These are phyloP conservation scores for Alisma plantagoaquatica DNA, from an alignment of 106 monocot genomes.

Conservation along the genomic window DNA sequence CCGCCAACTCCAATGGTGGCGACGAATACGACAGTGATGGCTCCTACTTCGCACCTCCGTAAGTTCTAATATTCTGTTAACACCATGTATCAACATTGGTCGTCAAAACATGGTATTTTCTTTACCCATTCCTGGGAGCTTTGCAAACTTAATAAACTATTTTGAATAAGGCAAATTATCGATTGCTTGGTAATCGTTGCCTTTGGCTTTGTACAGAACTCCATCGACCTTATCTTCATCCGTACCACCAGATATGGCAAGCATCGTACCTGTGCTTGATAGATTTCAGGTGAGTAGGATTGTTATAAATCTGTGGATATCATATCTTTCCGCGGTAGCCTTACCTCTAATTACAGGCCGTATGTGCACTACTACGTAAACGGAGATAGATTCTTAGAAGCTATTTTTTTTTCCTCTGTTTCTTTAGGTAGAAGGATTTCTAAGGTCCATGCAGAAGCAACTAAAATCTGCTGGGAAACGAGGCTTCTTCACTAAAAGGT, in stretches of 20 bases:
- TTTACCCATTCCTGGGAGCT: background rate
- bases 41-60: slow-evolving; percentile 74
- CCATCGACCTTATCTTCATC: slow-evolving; percentile 72
- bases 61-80: slow-evolving; percentile 15
- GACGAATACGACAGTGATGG: slow-evolving; percentile 94
- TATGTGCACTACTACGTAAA: background rate
- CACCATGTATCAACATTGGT: background rate
- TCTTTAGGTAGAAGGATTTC: slow-evolving; percentile 84
- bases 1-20: slow-evolving; percentile 24
- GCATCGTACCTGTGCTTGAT: slow-evolving; percentile 82
- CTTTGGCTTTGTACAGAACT: slow-evolving; percentile 46
- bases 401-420: slow-evolving; percentile 4
- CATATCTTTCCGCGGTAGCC: background rate
- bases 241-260: slow-evolving; percentile 72
- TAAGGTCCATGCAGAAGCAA: slow-evolving; percentile 95
- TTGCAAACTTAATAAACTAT: background rate
- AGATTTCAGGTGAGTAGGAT: slow-evolving; percentile 60
- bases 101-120: background rate
- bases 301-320: background rate
- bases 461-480: slow-evolving; percentile 87
- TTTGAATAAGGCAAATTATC: no score
- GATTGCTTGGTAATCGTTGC: no score
- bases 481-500: slow-evolving; percentile 85
- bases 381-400: background rate
- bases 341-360: background rate